These are phyloP conservation scores for Crepidotus sp. DNA, from an alignment of 1,284 basidiomycete species.

Conservation along the genomic window DNA sequence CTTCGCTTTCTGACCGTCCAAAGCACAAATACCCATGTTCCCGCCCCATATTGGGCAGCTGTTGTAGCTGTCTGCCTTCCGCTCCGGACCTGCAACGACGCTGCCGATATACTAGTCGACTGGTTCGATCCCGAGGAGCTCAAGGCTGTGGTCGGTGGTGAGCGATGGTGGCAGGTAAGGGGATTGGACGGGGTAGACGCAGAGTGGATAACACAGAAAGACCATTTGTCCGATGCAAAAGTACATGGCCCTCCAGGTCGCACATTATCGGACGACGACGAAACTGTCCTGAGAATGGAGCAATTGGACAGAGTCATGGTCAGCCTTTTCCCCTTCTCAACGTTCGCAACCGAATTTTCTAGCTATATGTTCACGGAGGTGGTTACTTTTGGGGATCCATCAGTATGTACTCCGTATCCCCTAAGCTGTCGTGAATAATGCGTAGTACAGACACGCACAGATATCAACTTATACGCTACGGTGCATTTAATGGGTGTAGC, in stretches of 20 bases:
- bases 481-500: conserved; percentile 24
- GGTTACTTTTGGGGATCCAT: conserved; percentile 64
- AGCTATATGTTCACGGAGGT: conserved; percentile 72
- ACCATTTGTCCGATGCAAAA: conserved; percentile 30
- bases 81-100: conserved; percentile 50
- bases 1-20: background rate
- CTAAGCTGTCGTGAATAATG: conserved; percentile 18
- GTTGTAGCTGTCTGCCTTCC: conserved; percentile 65
- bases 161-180: conserved; percentile 82
- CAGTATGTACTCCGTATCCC: conserved; percentile 36
- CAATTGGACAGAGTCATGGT: conserved; percentile 51
- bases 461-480: conserved; percentile 55
- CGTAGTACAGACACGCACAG: conserved; percentile 54
- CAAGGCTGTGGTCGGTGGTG: conserved; percentile 66
- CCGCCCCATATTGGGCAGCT: conserved; percentile 70
- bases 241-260: conserved; percentile 19
- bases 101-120: conserved; percentile 66
- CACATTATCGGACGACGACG: conserved; percentile 32
- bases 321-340: conserved; percentile 8
- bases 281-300: conserved; percentile 43
- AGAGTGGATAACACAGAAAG: conserved; percentile 71
- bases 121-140: conserved; percentile 73
- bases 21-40: conserved; percentile 71
- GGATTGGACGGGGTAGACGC: conserved; percentile 59
- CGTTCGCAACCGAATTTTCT: background rate